A percentile compares a stretch with the other conserved stretches of the same genome.
Evolutionary conservation across 805 yeast genomes (phyloP).

Genomic region (Cyberlindnera americana): DNA sequence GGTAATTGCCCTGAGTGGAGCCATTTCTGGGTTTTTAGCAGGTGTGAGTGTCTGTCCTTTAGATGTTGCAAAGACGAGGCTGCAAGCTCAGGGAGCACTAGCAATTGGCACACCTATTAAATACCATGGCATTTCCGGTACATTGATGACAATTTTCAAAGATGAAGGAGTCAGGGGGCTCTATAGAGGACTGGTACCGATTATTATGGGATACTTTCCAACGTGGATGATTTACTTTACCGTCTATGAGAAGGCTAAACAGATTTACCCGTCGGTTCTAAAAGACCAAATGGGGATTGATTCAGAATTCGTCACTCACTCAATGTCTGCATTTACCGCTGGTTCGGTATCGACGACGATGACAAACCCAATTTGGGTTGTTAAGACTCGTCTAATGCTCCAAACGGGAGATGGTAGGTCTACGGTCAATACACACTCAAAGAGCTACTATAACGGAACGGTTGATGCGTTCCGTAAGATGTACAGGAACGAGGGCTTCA

Average conservation of each 20-base stretch:
- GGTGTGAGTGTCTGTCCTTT: constrained; percentile 92
- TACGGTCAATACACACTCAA: constrained; percentile 14
- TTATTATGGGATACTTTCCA: constrained; percentile 89
- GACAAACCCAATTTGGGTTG: constrained; percentile 97
- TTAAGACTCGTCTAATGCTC: constrained; percentile 90
- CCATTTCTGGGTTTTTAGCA: constrained; percentile 87
- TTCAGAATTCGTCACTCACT: constrained; percentile 37
- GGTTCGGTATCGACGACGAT: constrained; percentile 81
- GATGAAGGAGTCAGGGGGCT: constrained; percentile 85
- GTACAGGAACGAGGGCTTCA: constrained; percentile 73
- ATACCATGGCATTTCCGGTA: constrained; percentile 60
- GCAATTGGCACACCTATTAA: constrained; percentile 15
- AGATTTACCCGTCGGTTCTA: constrained; percentile 43
- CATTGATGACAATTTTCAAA: constrained; percentile 57
- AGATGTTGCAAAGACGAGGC: constrained; percentile 90
- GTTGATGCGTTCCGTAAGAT: constrained; percentile 79
- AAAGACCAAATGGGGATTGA: constrained; percentile 19
- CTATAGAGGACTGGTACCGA: constrained; percentile 90
- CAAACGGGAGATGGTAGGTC: constrained; percentile 43
- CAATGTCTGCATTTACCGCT: constrained; percentile 71
- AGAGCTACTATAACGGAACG: constrained; percentile 64
- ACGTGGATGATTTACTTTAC: constrained; percentile 97
- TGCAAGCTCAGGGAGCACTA: constrained; percentile 81
- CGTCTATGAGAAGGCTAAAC: constrained; percentile 78
- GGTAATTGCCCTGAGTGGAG: constrained; percentile 82